Base-by-base conservation (phyloP, 495 filamentous ascomycete species). In the Tuber melanosporum region DNA sequence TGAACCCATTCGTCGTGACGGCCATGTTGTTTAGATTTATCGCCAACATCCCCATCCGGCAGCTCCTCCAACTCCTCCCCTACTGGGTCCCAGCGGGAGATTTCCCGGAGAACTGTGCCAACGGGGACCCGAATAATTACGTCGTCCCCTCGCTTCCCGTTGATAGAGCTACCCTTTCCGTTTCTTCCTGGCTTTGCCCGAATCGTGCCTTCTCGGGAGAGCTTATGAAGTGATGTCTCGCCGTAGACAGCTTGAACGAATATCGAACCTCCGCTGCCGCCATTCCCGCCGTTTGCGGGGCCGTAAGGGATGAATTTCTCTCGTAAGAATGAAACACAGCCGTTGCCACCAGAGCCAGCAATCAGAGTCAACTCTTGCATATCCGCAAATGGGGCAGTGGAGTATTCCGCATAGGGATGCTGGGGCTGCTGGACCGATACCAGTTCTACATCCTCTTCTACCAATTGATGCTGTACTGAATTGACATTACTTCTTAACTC, bases 231-330 rank as follows among this genome's bases (percentile, higher is more conserved):
- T 76, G 92, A 95, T 1, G 93, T 97, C 83, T 98, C 91, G 75
- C 93, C 93, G 66, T 91, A 91, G 14, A 97, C 90, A 6, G 95
- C 94, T 84, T 98, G 96, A 74, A 99, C 95, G 85, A 95, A 98
- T 77, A 99, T 86, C 81, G 91, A 94, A 32, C 95, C 95, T 70
- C 95, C 95, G 73, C 88, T 91, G 20, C 95, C 95, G 44, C 95
- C 95, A 84, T 98, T 93, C 71, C 95, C 95, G 71, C 95, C 96
- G 84, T 98, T 98, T n/a, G 95, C 87, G n/a, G 95, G 95, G 0
- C 95, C 95, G 74, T 93, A 88, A 71, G 90, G 88, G 39, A 97
- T 87, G 84, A 90, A 98, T 76, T 94, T 94, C 80, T 99, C 95
- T 3, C 94, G 90, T 52, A 96, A 86, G 84, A 96, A 99, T 0